Base-by-base conservation (phyloP, 2,329 filamentous ascomycete species). In the Aspergillus carbonarius region DNA sequence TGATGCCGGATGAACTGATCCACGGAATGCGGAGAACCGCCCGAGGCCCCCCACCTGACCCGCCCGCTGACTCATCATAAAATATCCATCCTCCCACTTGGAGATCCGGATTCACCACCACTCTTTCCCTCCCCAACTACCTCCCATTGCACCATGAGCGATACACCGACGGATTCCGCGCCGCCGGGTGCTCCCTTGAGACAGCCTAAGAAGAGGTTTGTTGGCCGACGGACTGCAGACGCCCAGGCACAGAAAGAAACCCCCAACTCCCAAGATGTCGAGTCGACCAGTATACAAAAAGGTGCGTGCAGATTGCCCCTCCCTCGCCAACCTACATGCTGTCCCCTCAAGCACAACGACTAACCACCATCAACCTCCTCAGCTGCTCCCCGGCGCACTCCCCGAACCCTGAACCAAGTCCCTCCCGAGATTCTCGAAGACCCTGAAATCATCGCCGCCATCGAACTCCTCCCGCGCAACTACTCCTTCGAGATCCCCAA, bases 401-500 rank as follows among this genome's bases (percentile, higher is more conserved):
- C 91, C 1, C 85, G 95, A 63, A 85, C 92, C n/a, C 77, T 98
- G 60, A 98, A 97, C 73, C 91, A 95, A 71, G 90, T 99, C 1
- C 93, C 95, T 2, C 83, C 88, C 15, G 89, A 93, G 63, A 96
- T 99, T 63, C 82, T 95, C 18, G 84, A 96, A 63, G 89, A 99
- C 70, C 81, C 87, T 49, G 90, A 89, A 49, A 90, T 99, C 70
- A 93, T 93, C 74, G 89, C 88, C 46, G 95, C 95, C 3, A 92
- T 98, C 59, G 83, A 87, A 5, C 84, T 99, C 32, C 85, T 99
- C 2, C 95, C 95, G 1, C 81, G 86, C n/a, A 99, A 99, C 80
- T 99, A 99, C 83, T 93, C 91, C 68, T 99, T 99, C 74, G 95
- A 99, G 79, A 92, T 99, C 57, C 95, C 92, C 73, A 99, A 99